Evolutionary conservation across 139 green algal genomes (phyloP).

Genomic region (Chlamydomonas sphaeroides): DNA sequence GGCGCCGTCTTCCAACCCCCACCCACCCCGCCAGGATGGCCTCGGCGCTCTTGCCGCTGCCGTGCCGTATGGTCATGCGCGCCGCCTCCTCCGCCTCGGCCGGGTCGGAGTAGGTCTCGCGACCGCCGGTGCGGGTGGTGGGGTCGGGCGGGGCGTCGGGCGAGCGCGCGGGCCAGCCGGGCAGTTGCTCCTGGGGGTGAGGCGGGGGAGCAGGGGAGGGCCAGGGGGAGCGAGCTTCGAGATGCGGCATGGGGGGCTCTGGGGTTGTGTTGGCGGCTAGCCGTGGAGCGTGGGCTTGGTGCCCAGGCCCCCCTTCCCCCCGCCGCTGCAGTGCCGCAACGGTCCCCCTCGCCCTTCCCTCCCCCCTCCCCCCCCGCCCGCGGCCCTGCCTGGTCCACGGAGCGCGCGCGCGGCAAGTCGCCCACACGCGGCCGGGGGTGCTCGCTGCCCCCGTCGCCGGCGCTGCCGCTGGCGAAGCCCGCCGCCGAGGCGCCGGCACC

Average conservation of each 20-base stretch:
- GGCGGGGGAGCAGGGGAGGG: too few species aligned
- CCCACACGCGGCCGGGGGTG: not conserved
- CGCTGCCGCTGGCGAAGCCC: too few species aligned
- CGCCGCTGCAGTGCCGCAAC: too few species aligned
- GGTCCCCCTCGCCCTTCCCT: too few species aligned
- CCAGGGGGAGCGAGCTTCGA: too few species aligned
- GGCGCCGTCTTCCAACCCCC: too few species aligned
- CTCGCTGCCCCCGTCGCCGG: too few species aligned
- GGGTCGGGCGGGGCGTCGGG: conserved; percentile 35
- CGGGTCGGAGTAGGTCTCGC: conserved; percentile 26
- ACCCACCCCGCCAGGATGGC: conserved; percentile 27
- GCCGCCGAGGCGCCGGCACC: not conserved
- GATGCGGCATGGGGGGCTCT: too few species aligned
- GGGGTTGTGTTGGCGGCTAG: too few species aligned
- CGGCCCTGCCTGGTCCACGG: conserved; percentile 22
- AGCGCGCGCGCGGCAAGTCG: conserved; percentile 30
- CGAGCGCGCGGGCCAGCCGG: not conserved
- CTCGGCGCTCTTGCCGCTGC: conserved; percentile 22
- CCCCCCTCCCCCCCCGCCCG: not conserved
- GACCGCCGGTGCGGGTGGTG: conserved; percentile 26
- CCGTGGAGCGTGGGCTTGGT: too few species aligned
- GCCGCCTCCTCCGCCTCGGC: conserved; percentile 21
- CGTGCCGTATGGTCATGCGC: conserved; percentile 31
- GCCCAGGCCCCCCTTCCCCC: too few species aligned
- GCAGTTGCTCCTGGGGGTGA: too few species aligned